Evolutionary conservation across 805 yeast genomes (phyloP), one percentile per base, ranked within the genome.

Genomic region (Candida orba): DNA sequence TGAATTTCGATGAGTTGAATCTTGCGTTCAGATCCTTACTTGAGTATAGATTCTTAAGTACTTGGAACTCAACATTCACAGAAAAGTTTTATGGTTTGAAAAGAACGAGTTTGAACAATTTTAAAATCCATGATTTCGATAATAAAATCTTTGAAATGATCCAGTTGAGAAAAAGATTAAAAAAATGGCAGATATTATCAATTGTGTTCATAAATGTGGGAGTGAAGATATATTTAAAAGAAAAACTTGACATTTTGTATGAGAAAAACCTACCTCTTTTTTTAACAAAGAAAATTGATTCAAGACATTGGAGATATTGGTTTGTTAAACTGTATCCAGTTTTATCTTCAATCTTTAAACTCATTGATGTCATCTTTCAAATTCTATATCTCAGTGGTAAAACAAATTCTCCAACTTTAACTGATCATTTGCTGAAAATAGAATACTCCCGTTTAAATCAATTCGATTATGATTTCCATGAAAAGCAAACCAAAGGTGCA

Each of bases 11-110:
- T 59, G 96, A 87, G 66, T 55, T 88, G 32, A 82, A 82, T 52
- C 59, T 82, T 4, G 46, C 76, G 2, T 47, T 82, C 3, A 67
- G 90, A 54, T 79, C 84, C 0, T 45, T 73, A 4, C 65, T 91
- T 2, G 97, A 93, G 60, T 79, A 79, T 69, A 72, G 75, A 48
- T 85, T 81, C 52, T 61, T 91, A 39, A 73, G 67, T 41, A 69
- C 70, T 39, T 85, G 93, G 87, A 90, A 86, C 54, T 78, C 95
- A 0, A 78, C 93, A 3, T 87, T 91, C 56, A 87, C 95, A 1
- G 97, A 91, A 60, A 84, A 85, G 57, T 91, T 91, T 58, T 91
- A 91, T 58, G 98, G 97, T 2, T 64, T 91, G 50, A 88, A 88
- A 57, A 69, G 95, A 31, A 57, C 69, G 22, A 60, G 63, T 41